Evolutionary conservation across 192 early-diverging fungal species (phyloP), one percentile per base, ranked within the genome.

Genomic region (Endogone sp.): DNA sequence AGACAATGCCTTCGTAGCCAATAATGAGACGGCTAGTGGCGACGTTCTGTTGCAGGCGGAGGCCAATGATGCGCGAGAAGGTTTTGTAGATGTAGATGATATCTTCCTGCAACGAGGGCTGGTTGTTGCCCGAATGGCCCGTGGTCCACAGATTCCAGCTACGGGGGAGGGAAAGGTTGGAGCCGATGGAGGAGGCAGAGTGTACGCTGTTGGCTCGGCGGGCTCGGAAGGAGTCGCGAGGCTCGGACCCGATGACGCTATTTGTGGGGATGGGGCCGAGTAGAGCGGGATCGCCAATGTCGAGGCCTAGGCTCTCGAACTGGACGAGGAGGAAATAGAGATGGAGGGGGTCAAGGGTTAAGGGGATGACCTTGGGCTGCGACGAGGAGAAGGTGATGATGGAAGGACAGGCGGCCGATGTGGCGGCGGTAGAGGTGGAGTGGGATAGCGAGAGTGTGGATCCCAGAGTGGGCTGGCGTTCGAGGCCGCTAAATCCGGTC

Each of bases 21-120:
- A 20, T 27, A 16, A 77, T 77, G n/a, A 57, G 37, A 26, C 75
- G 70, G 37, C 37, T 16, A 6, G 6, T 6, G 37, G 37, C 37
- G 55, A 71, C 24, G 68, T 62, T 68, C 63, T 70, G 63, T 27
- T 77, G 70, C 30, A 87, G 75, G 26, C 78, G 75, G 44, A 87
- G 69, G 0, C 76, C 75, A 8, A 72, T 27, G 16, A 87, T 74
- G 26, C 71, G 72, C 27, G 74, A 71, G n/a, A 87, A 66, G 56
- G 76, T 73, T 44, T 69, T 67, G 72, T 82, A 80, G 28, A 87
- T 82, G 65, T 81, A 79, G 2, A 72, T 44, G 28, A 87, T 76
- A 23, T 87, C 85, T 31, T 79, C 74, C 28, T 49, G 37, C 37
- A 49, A 16, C 9, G 68, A 10, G 81, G 79, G 56, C 71, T 73